Evolutionary conservation across 768 basidiomycete genomes (phyloP).

Genomic region (Trametes meyenii): DNA sequence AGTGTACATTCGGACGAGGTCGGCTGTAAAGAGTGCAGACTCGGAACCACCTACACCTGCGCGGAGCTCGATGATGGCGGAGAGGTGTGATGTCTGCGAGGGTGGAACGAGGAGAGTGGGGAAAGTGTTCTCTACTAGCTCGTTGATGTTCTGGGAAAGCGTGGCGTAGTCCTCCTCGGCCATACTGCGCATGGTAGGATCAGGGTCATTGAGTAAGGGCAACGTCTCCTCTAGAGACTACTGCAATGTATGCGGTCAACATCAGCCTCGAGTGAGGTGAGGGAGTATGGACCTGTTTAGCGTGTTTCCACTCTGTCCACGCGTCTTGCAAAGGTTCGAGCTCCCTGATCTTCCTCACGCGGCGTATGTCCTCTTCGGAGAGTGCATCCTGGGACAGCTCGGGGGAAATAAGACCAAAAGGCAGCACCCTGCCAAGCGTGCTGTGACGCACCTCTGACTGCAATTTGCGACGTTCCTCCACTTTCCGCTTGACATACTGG

Average conservation of each 20-base stretch:
- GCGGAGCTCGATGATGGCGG: constrained; percentile 88
- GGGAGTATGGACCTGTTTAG: constrained; percentile 52
- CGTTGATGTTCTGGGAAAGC: constrained; percentile 41
- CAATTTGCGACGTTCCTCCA: constrained; percentile 28
- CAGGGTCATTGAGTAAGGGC: constrained; percentile 69
- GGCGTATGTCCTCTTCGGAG: constrained; percentile 54
- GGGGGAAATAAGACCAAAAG: neutral
- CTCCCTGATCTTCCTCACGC: constrained; percentile 67
- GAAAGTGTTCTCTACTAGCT: constrained; percentile 47
- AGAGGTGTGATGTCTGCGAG: constrained; percentile 64
- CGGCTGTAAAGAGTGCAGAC: constrained; percentile 76
- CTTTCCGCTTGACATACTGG: constrained; percentile 26
- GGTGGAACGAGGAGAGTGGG: constrained; percentile 75
- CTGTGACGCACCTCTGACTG: constrained; percentile 26
- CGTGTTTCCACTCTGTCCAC: constrained; percentile 67
- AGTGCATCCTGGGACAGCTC: constrained; percentile 59
- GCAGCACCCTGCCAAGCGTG: no score
- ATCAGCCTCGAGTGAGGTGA: neutral
- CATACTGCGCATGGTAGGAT: constrained; percentile 73
- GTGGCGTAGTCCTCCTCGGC: constrained; percentile 66
- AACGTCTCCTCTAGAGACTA: constrained; percentile 70
- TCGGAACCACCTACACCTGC: constrained; percentile 93
- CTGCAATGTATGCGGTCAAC: constrained; percentile 30
- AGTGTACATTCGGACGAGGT: constrained; percentile 82
- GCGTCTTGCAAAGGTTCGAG: constrained; percentile 65